Conservation (phyloP, 2,329 filamentous ascomycete species). For the Ceratocystis destructans region DNA sequence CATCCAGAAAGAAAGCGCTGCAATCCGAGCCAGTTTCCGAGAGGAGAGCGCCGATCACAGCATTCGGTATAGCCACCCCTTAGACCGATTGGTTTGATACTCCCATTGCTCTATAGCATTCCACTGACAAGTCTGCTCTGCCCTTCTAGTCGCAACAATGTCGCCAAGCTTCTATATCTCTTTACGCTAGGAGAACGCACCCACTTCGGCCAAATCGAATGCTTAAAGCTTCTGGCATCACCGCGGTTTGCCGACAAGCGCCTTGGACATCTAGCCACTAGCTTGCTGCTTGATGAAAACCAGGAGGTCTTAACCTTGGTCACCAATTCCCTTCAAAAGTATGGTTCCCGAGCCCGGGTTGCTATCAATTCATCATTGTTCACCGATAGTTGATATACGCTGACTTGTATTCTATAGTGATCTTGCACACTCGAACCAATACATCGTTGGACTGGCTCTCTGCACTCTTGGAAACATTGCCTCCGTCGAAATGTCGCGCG, state of each 20-base stretch:
- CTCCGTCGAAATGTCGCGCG: conserved; percentile 94
- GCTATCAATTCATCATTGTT: not conserved
- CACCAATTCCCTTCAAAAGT: conserved; percentile 97
- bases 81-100: not conserved
- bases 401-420: conserved; percentile 45
- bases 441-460: conserved; percentile 89
- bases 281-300: conserved; percentile 91
- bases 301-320: conserved; percentile 95
- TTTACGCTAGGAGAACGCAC: conserved; percentile 96
- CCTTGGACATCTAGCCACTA: conserved; percentile 87
- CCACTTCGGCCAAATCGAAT: conserved; percentile 98
- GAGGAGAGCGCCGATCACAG: conserved; percentile 91
- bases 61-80: conserved; percentile 48
- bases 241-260: conserved; percentile 97
- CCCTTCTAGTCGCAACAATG: conserved; percentile 78
- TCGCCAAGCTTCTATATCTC: conserved; percentile 93
- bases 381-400: conserved; percentile 9
- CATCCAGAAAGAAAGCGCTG: conserved; percentile 96
- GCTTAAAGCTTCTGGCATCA: conserved; percentile 89
- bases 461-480: conserved; percentile 97
- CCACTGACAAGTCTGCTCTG: conserved; percentile 10
- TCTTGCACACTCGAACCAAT: conserved; percentile 92
- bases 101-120: not conserved
- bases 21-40: conserved; percentile 91
- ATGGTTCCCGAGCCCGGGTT: conserved; percentile 23